These are phyloP conservation scores for Starmerella sp. DNA, from an alignment of 805 yeast genomes.

Conservation along the genomic window DNA sequence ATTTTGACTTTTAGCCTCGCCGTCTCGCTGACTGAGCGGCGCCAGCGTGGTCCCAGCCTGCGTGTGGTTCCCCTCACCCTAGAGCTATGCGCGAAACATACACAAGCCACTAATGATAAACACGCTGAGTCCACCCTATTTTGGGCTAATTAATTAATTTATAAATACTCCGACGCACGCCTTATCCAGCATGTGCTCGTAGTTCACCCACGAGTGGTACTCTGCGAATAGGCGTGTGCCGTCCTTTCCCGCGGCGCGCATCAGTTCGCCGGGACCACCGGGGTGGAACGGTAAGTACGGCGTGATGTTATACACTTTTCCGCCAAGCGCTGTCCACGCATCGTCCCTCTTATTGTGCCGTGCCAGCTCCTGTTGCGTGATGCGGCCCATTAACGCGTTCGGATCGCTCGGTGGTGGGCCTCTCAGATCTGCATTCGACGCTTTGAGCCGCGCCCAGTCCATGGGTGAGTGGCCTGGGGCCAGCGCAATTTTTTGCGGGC, in stretches of 20 bases:
- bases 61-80: too few species aligned
- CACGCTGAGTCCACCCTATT: not conserved
- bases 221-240: constrained; percentile 66
- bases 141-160: constrained; percentile 8
- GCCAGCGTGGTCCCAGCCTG: not conserved
- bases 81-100: not conserved
- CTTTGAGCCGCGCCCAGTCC: constrained; percentile 66
- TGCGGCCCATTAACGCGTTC: constrained; percentile 20
- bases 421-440: constrained; percentile 37
- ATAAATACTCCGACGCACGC: constrained; percentile 58
- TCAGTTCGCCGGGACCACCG: constrained; percentile 72
- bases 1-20: constrained; percentile 1
- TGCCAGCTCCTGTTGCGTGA: constrained; percentile 44
- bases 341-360: constrained; percentile 52
- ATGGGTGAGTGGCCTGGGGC: constrained; percentile 75
- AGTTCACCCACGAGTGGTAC: constrained; percentile 67
- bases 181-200: constrained; percentile 63
- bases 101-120: not conserved
- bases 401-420: constrained; percentile 16
- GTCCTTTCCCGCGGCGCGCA: constrained; percentile 74
- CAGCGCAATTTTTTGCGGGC: constrained; percentile 39
- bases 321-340: constrained; percentile 75
- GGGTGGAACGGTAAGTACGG: constrained; percentile 81
- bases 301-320: constrained; percentile 78
- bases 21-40: constrained; percentile 1